These are phyloP conservation scores for Ustilago loliicola DNA, from an alignment of 1,284 basidiomycete genomes.

Conservation along the genomic window DNA sequence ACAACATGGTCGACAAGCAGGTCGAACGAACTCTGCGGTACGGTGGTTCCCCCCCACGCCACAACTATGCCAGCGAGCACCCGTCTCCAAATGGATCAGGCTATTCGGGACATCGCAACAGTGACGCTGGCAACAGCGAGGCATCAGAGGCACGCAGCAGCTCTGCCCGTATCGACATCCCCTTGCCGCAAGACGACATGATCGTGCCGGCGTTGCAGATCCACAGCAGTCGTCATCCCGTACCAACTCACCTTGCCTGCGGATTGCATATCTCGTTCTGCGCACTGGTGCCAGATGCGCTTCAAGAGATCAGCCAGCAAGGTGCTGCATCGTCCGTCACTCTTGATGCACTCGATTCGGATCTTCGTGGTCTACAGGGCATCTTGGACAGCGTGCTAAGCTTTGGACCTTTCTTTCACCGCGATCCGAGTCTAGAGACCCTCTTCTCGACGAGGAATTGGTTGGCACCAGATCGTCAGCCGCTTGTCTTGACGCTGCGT, in stretches of 20 bases:
- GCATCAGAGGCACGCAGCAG: constrained; percentile 9
- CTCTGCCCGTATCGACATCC: constrained; percentile 20
- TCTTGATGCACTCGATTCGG: constrained; percentile 42
- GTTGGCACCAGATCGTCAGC: constrained; percentile 39
- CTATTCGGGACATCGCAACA: constrained; percentile 24
- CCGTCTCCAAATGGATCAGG: constrained; percentile 22
- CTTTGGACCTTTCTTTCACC: constrained; percentile 43
- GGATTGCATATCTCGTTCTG: constrained; percentile 48
- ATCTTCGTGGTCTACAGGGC: constrained; percentile 40
- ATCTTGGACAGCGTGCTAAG: constrained; percentile 46
- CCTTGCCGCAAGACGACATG: constrained; percentile 48
- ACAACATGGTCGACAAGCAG: constrained; percentile 33
- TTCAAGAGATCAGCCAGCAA: constrained; percentile 46
- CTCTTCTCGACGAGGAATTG: constrained; percentile 47
- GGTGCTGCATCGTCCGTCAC: constrained; percentile 34
- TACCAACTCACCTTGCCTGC: constrained; percentile 38
- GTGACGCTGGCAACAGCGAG: constrained; percentile 26
- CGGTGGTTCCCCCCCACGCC: constrained; percentile 24
- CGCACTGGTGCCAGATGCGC: constrained; percentile 47
- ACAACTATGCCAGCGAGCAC: constrained; percentile 11
- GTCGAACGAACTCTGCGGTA: constrained; percentile 33
- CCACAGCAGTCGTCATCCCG: constrained; percentile 50
- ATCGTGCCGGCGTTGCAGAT: constrained; percentile 51
- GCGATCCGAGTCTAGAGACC: constrained; percentile 41
- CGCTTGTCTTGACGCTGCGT: constrained; percentile 29